A percentile compares a stretch with the other conserved stretches of the same genome.
Conservation (phyloP, 148 eudicot species). For the Silene uniflora region DNA sequence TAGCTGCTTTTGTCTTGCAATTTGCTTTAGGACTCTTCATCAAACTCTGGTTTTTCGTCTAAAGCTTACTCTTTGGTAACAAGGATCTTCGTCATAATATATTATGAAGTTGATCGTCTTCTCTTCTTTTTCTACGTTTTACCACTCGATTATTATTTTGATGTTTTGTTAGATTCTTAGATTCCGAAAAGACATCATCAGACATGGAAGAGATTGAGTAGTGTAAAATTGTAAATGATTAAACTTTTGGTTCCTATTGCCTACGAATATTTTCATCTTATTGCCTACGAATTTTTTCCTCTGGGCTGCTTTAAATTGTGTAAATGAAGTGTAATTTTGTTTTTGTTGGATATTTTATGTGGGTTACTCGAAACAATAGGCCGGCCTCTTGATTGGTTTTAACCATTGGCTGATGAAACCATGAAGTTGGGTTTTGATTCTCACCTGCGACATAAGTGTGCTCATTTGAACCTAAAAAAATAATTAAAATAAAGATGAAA, state of each 20-base stretch:
- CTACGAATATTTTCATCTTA: constrained; percentile 1
- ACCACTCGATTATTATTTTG: constrained; percentile 1
- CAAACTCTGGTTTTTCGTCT: constrained; percentile 83
- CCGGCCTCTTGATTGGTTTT: too few relatives aligned
- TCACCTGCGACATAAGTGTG: too few relatives aligned
- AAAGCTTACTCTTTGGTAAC: constrained; percentile 18
- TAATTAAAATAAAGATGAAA: too few relatives aligned
- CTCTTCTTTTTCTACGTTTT: constrained; percentile 3
- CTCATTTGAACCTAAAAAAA: too few relatives aligned
- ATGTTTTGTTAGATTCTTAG: background rate
- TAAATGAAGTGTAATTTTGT: constrained; percentile 19
- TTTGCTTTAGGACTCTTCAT: constrained; percentile 74
- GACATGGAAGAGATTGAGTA: constrained; percentile 6
- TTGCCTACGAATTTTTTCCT: background rate
- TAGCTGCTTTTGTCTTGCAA: constrained; percentile 77
- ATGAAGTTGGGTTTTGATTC: too few relatives aligned
- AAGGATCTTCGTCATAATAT: background rate
- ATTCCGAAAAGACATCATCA: background rate
- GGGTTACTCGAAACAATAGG: too few relatives aligned
- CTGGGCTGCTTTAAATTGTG: constrained; percentile 15
- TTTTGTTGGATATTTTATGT: background rate
- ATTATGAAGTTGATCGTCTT: too few relatives aligned
- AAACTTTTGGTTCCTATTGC: background rate
- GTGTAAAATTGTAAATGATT: constrained; percentile 16
- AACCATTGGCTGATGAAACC: too few relatives aligned